Evolutionary conservation across 768 basidiomycete species (phyloP), one percentile per base, ranked within the genome.

Genomic region (Kwoniella dejecticola): DNA sequence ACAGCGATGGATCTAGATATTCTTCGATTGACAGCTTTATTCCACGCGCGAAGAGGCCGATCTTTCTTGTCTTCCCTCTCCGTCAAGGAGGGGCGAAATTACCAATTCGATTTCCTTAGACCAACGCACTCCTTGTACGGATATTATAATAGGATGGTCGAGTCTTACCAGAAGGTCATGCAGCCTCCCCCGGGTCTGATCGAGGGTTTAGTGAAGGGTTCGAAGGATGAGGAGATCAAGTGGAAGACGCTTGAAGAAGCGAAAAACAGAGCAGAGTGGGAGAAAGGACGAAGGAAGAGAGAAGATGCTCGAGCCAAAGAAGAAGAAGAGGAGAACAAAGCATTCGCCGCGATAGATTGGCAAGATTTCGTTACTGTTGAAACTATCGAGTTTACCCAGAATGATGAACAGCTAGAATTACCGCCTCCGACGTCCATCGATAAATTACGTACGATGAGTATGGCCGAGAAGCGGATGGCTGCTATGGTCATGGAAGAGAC

Each of bases 321-420:
- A 68, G 87, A 89, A 70, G 95, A 95, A 70, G 92, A 92, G 57
- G 92, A 96, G 74, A 83, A 87, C 81, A 84, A 91, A 86, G 95
- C 94, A 4, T 94, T 96, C 74, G 91, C 92, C 44, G 91, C 94
- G 76, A 97, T 99, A 69, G 96, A 99, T 76, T 99, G 96, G 96
- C 92, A 99, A 73, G 96, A 98, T 76, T 98, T 96, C 80, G 91
- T 93, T 40, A 91, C 96, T 57, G 96, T 97, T 5, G 92, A 97
- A 76, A 77, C 74, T 4, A 77, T 77, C 31, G 96, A 99, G 75
- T 99, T 98, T 75, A 98, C 96, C 15, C 85, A 87, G 31, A 90
- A 89, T 7, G 96, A 99, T 76, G 87, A 90, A 57, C 69, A 74
- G 42, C 70, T 80, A 11, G 94, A 98, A 72, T 83, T 99, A 24